Evolutionary conservation across 2,329 filamentous ascomycete genomes (phyloP).

Genomic region (Metarhizium album): DNA sequence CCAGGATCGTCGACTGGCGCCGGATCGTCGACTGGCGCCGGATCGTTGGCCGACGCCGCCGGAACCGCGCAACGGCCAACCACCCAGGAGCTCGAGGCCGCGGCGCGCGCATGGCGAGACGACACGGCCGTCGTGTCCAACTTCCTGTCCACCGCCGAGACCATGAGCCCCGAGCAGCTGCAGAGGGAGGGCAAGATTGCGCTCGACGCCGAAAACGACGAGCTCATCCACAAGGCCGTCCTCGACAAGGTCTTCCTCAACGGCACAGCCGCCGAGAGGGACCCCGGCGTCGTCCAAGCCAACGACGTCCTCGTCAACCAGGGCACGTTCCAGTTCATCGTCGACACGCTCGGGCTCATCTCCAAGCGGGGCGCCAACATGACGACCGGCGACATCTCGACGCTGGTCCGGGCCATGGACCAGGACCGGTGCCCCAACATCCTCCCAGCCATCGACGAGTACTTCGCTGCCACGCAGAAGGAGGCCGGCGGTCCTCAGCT

Average conservation of each 20-base stretch:
- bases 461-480: neutral
- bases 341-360: constrained; percentile 5
- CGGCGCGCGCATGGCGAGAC: constrained; percentile 5
- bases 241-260: constrained; percentile 7
- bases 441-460: constrained; percentile 6
- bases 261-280: neutral
- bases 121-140: constrained; percentile 9
- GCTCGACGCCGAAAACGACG: constrained; percentile 9
- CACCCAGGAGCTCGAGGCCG: constrained; percentile 1
- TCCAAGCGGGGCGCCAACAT: constrained; percentile 3
- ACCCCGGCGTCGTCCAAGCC: constrained; percentile 3
- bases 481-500: neutral
- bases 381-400: constrained; percentile 2
- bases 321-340: constrained; percentile 9
- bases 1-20: no score
- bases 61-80: neutral
- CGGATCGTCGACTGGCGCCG: no score
- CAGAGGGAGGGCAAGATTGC: constrained; percentile 2
- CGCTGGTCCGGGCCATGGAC: constrained; percentile 7
- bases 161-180: constrained; percentile 3
- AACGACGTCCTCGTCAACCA: constrained; percentile 6
- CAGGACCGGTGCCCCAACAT: constrained; percentile 5
- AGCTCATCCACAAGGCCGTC: constrained; percentile 10
- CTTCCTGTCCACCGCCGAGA: constrained; percentile 9
- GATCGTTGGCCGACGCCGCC: no score